Evolutionary conservation across 148 eudicot genomes (phyloP), one percentile per base, ranked within the genome.

Genomic region (Diospyros kaki): DNA sequence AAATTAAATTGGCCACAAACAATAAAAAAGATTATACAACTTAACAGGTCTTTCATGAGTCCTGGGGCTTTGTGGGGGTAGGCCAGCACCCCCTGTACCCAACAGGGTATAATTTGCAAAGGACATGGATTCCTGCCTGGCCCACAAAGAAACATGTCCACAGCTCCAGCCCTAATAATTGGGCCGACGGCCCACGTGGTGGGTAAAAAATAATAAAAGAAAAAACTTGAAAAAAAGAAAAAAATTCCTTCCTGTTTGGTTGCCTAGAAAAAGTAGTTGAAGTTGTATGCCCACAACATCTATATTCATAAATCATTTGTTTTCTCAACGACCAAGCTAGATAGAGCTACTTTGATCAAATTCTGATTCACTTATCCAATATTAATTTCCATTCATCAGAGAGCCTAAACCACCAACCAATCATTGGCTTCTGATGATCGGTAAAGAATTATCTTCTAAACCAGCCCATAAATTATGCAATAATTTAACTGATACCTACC

Each of bases 191-290:
- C 54, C 64, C 50, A 58, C 52, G 58, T 40, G 15, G 52, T 58
- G 51, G 64, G 15, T 14, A 50, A 43, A 18, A 70, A 45, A 6
- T 13, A 59, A 53, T 28, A 10, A 53, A 7, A 15, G 10, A 18
- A 5, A 40, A 15, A 65, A 40, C 17, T 44, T n/a, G 4, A n/a
- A n/a, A n/a, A 67, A 6, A 13, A 69, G 53, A 9, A 56, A 71
- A 72, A 44, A 15, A 40, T 43, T 71, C 51, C 40, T 71, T 41
- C 12, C 51, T 58, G 69, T 62, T 73, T 73, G 76, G 76, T 73
- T 50, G 76, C 68, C 68, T 51, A 62, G 68, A 50, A 73, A 55
- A 58, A 38, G 43, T 28, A 54, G 59, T 73, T 46, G 12, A 51
- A 50, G 38, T 62, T 13, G 12, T 7, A 73, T 38, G 68, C 48